Percentiles rank a stretch among this genome's conserved stretches.
These are phyloP conservation scores for Sporisorium iseilematis-ciliati DNA, from an alignment of 1,284 basidiomycete species.

Conservation along the genomic window DNA sequence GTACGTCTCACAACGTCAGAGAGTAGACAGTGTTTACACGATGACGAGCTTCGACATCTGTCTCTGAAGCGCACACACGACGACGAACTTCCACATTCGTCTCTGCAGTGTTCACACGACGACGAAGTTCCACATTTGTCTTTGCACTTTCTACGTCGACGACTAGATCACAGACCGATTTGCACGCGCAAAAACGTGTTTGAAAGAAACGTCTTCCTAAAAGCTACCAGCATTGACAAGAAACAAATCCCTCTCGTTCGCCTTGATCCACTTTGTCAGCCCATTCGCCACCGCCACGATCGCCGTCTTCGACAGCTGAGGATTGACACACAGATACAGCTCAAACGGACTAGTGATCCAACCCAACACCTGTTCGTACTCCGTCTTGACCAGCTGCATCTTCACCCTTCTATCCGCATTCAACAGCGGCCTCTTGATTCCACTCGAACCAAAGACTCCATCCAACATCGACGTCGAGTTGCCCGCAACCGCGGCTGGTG, in stretches of 20 bases:
- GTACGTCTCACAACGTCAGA: no score
- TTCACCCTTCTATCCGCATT: slow-evolving; percentile 35
- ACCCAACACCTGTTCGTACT: slow-evolving; percentile 79
- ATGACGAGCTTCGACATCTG: no score
- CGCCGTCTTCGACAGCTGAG: slow-evolving; percentile 84
- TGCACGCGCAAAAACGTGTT: no score
- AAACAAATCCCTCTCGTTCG: slow-evolving; percentile 84
- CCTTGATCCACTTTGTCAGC: slow-evolving; percentile 88
- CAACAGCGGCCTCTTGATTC: slow-evolving; percentile 2
- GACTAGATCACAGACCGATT: no score
- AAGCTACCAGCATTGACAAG: slow-evolving; percentile 64
- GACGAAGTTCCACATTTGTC: no score
- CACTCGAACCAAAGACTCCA: slow-evolving; percentile 70
- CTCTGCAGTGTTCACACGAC: no score
- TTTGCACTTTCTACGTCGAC: no score
- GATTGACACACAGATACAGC: slow-evolving; percentile 85
- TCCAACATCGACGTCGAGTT: slow-evolving; percentile 72
- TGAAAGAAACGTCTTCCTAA: slow-evolving; percentile 9
- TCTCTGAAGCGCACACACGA: no score
- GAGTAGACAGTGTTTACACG: no score
- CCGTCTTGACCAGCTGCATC: slow-evolving; percentile 78
- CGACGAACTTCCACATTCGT: no score
- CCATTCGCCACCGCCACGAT: slow-evolving; percentile 87
- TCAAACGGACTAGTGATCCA: slow-evolving; percentile 94
- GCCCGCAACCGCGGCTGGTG: slow-evolving; percentile 2